Evolutionary conservation across 2,329 filamentous ascomycete species (phyloP), one percentile per base, ranked within the genome.

Genomic region (Pseudocercospora fijiensis): DNA sequence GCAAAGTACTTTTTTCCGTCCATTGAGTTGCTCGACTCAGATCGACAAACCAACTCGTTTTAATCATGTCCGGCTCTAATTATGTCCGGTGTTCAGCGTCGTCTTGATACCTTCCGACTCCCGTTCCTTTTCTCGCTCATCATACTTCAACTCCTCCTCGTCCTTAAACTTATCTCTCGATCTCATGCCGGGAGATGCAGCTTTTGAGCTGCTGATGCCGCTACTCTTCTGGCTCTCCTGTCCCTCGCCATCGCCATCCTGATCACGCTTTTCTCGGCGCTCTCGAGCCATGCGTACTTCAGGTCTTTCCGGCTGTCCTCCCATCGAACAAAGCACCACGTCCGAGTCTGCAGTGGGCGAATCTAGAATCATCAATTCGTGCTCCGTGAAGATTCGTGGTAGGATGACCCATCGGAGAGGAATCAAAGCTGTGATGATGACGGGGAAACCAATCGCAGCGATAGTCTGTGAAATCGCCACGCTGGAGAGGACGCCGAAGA

Each of bases 381-480:
- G 67, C 4, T 76, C 70, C 0, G 75, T 77, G 65, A 86, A 86
- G 73, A 82, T 83, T 16, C 75, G 69, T 0, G 84, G 84, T 66
- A 86, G 73, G 0, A 82, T 60, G 60, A 79, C 77, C 64, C 80
- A 83, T 2, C 84, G 76, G 28, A 86, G 69, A 0, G 85, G 85
- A 7, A 87, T 85, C 18, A 86, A 76, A 3, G 82, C 72, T 18
- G 84, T 77, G 63, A 87, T 86, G 58, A 86, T 79, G 13, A 87
- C 79, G 0, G 85, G 85, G 65, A 87, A 87, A 0, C 83, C 83
- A 67, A 87, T 85, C 0, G 84, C 85, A 0, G 82, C 85, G 24
- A 86, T 82, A 0, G 85, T 87, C 71, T 86, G 83, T 1, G 84
- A 85, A 58, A 87, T 83, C 0, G 83, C 85, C 11, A 87, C 84